Base-by-base conservation (phyloP, 176 grass and related monocot species). In the Panicum miliaceum region DNA sequence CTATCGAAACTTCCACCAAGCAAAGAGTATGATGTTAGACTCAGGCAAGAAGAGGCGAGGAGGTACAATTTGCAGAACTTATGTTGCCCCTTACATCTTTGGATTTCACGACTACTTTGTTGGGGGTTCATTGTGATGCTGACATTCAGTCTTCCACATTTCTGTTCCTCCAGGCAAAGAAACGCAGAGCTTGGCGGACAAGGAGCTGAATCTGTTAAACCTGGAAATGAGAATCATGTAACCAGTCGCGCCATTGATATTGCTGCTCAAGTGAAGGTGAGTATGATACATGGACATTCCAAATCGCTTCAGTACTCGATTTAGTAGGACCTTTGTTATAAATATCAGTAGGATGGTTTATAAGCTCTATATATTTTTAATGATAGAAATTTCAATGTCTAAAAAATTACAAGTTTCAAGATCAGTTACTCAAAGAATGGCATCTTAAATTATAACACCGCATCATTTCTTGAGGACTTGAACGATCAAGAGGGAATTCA, bases 1-100 rank as follows among this genome's bases (percentile, higher is more conserved):
- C 86, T 97, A 73, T 90, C 94, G 2, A 97, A 86, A 81, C 91
- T 90, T 87, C 88, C 94, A 75, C 92, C 94, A 92, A 97, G 92
- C 86, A 97, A 97, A 85, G 94, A 97, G 81, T 97, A 94, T 61
- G 90, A 94, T 81, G 86, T 84, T 38, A 97, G 91, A 75, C 86
- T 97, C 45, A 87, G 81, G 57, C 85, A 94, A 76, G 89, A 94
- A 68, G 92, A 92, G 88, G 85, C 73, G 26, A 89, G 90, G 77
- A 92, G 91, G 85, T 90, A 65, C 58, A 80, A 40, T 64, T 41
- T 85, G 71, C 35, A 22, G 62, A 64, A 11, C 36, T 83, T 22
- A 41, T 27, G n/a, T 74, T 47, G 15, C 53, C 40, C 25, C 19
- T 85, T 77, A 15, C 48, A 68, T 67, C 46, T 60, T 25, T 68